A percentile compares a stretch with the other conserved stretches of the same genome.
Conservation (phyloP, 495 filamentous ascomycete genomes). For the Penicilliopsis zonata region DNA sequence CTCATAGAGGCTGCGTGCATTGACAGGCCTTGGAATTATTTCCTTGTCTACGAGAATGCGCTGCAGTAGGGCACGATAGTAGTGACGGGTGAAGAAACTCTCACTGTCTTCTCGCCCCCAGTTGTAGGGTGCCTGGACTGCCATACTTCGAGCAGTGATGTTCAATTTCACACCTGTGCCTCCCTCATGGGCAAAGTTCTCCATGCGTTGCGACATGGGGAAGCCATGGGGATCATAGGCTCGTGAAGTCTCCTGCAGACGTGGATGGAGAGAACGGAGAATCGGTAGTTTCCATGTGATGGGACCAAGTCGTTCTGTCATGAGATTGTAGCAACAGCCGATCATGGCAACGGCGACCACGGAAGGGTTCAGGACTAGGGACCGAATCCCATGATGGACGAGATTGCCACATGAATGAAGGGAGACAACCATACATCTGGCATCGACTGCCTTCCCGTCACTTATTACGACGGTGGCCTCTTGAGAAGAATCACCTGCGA, state of each 20-base stretch:
- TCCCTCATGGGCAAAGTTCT: slow-evolving; percentile 36
- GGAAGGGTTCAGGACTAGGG: slow-evolving; percentile 67
- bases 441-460: slow-evolving; percentile 10
- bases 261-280: slow-evolving; percentile 44
- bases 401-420: slow-evolving; percentile 97
- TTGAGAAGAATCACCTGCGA: background rate
- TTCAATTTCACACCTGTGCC: slow-evolving; percentile 66
- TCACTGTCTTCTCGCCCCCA: slow-evolving; percentile 76
- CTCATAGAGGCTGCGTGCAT: slow-evolving; percentile 21
- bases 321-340: slow-evolving; percentile 94
- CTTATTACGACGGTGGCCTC: background rate
- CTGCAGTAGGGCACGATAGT: slow-evolving; percentile 84
- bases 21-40: slow-evolving; percentile 48
- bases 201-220: slow-evolving; percentile 73
- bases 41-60: slow-evolving; percentile 75
- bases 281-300: slow-evolving; percentile 73
- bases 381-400: slow-evolving; percentile 85
- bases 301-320: slow-evolving; percentile 80
- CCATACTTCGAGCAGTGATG: slow-evolving; percentile 95
- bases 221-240: slow-evolving; percentile 80
- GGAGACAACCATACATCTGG: slow-evolving; percentile 72
- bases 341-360: slow-evolving; percentile 87
- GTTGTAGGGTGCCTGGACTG: slow-evolving; percentile 85
- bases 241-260: slow-evolving; percentile 43
- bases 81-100: slow-evolving; percentile 84